These are phyloP conservation scores for Athelia psychrophila DNA, from an alignment of 1,284 basidiomycete species.

Conservation along the genomic window DNA sequence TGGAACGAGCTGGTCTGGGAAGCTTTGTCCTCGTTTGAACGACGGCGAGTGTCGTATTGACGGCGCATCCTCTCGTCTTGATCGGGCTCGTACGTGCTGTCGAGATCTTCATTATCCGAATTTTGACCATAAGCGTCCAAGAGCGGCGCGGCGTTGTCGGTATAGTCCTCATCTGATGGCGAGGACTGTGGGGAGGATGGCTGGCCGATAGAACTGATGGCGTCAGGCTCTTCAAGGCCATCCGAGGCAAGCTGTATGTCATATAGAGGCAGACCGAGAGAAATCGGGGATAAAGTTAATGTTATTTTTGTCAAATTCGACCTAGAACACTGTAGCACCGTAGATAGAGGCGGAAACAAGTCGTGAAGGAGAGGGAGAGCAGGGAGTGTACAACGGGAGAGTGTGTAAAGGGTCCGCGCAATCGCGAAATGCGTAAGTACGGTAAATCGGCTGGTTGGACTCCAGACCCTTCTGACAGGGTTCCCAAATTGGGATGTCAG, in stretches of 20 bases:
- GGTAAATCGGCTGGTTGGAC: neutral
- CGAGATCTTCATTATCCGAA: neutral
- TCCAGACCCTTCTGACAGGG: conserved; percentile 1
- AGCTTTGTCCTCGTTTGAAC: neutral
- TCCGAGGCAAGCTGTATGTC: too few relatives aligned
- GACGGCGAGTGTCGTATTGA: neutral
- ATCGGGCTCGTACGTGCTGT: neutral
- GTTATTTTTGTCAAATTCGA: neutral
- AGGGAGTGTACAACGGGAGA: neutral
- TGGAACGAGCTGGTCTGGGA: neutral
- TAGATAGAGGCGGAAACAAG: neutral
- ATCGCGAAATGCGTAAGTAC: conserved; percentile 1
- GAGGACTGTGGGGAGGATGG: too few relatives aligned
- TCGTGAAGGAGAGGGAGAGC: neutral
- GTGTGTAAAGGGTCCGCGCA: neutral
- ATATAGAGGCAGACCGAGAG: neutral
- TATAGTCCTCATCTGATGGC: neutral
- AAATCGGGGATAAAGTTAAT: neutral
- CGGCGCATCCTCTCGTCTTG: neutral
- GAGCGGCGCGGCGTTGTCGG: neutral
- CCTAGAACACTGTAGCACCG: neutral
- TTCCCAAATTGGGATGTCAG: conserved; percentile 1
- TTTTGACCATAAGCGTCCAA: neutral
- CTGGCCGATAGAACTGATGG: too few relatives aligned
- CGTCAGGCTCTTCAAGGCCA: too few relatives aligned